Conservation (phyloP, 2,329 filamentous ascomycete species). For the Plectosphaerella cucumerina region DNA sequence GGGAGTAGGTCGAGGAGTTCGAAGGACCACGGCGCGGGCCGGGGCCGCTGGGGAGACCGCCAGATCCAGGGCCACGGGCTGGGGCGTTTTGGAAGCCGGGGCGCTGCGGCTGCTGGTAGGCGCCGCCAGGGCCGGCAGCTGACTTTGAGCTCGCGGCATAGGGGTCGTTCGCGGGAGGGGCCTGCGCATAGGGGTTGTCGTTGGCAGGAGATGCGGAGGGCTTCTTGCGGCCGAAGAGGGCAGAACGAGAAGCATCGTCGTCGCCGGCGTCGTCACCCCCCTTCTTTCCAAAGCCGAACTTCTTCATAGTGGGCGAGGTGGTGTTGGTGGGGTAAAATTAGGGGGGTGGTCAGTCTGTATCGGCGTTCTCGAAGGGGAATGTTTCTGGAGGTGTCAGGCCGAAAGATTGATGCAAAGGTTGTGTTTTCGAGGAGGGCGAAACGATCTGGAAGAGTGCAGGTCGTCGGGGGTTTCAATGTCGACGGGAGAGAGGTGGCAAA, state of each 20-base stretch:
- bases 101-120: conserved; percentile 36
- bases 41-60: conserved; percentile 31
- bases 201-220: conserved; percentile 36
- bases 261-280: conserved; percentile 45
- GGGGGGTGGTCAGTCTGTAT: not conserved
- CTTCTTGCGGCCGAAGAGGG: conserved; percentile 53
- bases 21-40: conserved; percentile 21
- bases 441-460: not conserved
- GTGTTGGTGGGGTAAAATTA: conserved; percentile 1
- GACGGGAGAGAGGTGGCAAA: conserved; percentile 11
- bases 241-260: conserved; percentile 42
- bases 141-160: conserved; percentile 46
- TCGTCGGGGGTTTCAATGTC: conserved; percentile 1
- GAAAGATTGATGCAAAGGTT: not conserved
- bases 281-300: conserved; percentile 57
- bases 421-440: not conserved
- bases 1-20: conserved; percentile 17
- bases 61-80: conserved; percentile 22
- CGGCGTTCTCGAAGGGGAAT: conserved; percentile 3
- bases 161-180: conserved; percentile 40
- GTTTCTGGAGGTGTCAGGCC: too few species aligned
- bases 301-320: conserved; percentile 44
- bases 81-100: conserved; percentile 18
- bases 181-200: conserved; percentile 57
- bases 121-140: conserved; percentile 38